Base-by-base conservation (phyloP, 306 rosid species). In the Castanea sativa region DNA sequence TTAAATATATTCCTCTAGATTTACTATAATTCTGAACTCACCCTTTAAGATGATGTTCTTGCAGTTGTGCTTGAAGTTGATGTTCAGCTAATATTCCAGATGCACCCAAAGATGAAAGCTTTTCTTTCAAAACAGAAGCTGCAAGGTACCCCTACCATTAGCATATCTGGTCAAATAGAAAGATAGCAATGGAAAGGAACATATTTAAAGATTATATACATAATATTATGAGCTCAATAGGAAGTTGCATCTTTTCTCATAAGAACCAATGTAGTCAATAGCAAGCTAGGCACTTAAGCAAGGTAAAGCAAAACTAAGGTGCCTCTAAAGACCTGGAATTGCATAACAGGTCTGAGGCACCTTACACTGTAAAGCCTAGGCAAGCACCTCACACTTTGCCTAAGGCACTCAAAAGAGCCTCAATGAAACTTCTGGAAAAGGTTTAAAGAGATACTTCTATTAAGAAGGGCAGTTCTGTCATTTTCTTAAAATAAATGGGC, bases 81-180 rank as follows among this genome's bases (percentile, higher is more conserved):
- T 96, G 99, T 23, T 96, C 99, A 4, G 98, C 99, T 85, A 93
- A 85, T 74, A 93, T 90, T 85, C 99, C 99, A 84, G 99, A 93
- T 64, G 99, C 87, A 75, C 99, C 99, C 92, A 96, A 78, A 77
- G 94, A 83, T 27, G 92, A 79, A 78, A 96, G 92, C 72, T 96
- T 96, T 87, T 96, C 99, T 83, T 91, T 96, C 83, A 93, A 88
- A 75, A 89, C 89, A 84, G 99, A 96, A 67, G 98, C 99, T 96
- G 97, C 85, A 87, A 78, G 81, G 78, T 8, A 86, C 69, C 45
- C 69, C 65, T 74, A 80, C 61, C 70, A 60, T 91, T 82, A 88
- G 89, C 76, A 72, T 55, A 72, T 81, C 82, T 55, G 53, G 77
- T 78, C 23, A 78, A 71, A 57, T 68, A 61, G 80, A 29, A 80